Evolutionary conservation across 2,329 filamentous ascomycete genomes (phyloP).

Genomic region (Colletotrichum caudatum): DNA sequence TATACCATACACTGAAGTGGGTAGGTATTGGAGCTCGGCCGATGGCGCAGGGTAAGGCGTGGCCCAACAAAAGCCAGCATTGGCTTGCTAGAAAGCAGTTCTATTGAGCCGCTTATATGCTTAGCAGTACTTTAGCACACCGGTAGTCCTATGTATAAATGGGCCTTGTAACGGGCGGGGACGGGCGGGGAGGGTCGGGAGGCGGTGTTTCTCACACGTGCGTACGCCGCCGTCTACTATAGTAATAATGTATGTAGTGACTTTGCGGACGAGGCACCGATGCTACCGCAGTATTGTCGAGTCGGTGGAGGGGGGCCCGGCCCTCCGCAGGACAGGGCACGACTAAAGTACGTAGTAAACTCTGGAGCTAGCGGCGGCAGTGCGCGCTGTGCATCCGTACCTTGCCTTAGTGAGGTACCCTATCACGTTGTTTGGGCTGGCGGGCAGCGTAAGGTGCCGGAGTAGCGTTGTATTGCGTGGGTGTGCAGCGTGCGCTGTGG

Average conservation of each 20-base stretch:
- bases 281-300: background rate
- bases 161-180: background rate
- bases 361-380: conserved; percentile 32
- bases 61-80: background rate
- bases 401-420: conserved; percentile 38
- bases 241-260: too few relatives aligned
- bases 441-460: background rate
- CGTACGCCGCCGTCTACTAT: background rate
- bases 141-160: background rate
- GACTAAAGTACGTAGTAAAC: background rate
- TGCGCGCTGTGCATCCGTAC: conserved; percentile 33
- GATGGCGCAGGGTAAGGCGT: background rate
- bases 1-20: background rate
- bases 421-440: background rate
- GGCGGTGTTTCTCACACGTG: conserved; percentile 6
- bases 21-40: background rate
- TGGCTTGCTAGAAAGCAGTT: background rate
- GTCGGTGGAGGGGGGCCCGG: background rate
- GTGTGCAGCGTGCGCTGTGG: background rate
- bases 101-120: background rate
- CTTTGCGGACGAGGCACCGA: background rate
- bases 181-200: background rate
- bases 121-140: too few relatives aligned
- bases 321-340: background rate
- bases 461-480: conserved; percentile 10